These are phyloP conservation scores for Primulina tabacum DNA, from an alignment of 257 asterid genomes.

Conservation along the genomic window DNA sequence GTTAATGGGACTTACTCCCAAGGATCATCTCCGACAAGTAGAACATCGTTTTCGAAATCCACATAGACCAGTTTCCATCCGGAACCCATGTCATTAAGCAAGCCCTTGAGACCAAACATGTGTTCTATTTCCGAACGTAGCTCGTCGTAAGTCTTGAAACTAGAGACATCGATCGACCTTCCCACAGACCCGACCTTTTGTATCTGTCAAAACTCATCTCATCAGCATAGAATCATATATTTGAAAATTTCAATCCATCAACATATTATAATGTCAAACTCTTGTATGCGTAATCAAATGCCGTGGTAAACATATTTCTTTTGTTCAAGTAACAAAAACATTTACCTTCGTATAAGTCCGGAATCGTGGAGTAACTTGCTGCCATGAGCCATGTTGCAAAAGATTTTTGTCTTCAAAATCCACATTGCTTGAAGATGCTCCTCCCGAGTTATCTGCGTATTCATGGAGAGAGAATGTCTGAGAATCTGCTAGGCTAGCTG, in stretches of 20 bases:
- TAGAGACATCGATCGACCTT: conserved; percentile 85
- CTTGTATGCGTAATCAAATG: neutral
- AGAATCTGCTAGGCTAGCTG: conserved; percentile 78
- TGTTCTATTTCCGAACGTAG: conserved; percentile 74
- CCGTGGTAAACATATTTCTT: neutral
- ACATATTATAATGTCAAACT: neutral
- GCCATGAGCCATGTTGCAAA: conserved; percentile 65
- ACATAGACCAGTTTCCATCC: conserved; percentile 97
- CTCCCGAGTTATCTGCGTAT: conserved; percentile 82
- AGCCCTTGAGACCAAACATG: conserved; percentile 85
- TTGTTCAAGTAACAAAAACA: neutral
- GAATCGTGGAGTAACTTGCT: conserved; percentile 66
- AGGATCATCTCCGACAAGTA: conserved; percentile 91
- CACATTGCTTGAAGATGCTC: conserved; percentile 80
- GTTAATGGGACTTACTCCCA: conserved; percentile 72
- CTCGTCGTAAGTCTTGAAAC: conserved; percentile 67
- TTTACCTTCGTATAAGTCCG: conserved; percentile 85
- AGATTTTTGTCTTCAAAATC: conserved; percentile 64
- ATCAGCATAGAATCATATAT: neutral
- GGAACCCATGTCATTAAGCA: conserved; percentile 70
- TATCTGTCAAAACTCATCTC: conserved; percentile 40
- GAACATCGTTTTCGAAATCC: conserved; percentile 82
- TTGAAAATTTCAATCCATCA: neutral
- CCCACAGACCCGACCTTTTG: conserved; percentile 93
- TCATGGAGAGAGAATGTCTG: conserved; percentile 67